A percentile compares a stretch with the other conserved stretches of the same genome.
phyloP scores from a whole-genome alignment of 192 early-diverging fungal genomes.

The Coemansia aciculifera region DNA sequence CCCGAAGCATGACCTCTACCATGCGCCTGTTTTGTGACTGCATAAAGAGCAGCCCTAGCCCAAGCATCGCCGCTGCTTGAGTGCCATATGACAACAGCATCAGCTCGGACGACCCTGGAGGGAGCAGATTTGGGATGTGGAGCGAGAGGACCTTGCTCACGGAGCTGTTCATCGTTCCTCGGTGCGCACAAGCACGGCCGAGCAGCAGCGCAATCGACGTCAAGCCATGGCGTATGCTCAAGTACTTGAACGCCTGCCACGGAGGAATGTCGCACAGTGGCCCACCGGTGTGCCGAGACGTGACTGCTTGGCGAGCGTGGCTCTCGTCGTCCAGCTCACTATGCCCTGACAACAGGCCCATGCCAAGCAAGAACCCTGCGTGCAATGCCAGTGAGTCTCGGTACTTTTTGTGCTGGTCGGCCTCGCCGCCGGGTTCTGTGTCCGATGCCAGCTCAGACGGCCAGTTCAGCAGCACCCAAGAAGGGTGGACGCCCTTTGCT shows the following conservation, averaged over 20 bases:
- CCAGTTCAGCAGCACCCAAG: conserved; percentile 83
- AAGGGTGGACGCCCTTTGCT: conserved; percentile 57
- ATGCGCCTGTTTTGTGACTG: conserved; percentile 67
- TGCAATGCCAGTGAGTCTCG: conserved; percentile 59
- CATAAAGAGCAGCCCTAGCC: conserved; percentile 77
- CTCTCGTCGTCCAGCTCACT: neutral
- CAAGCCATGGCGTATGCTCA: conserved; percentile 66
- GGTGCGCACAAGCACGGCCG: conserved; percentile 69
- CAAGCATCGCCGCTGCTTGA: conserved; percentile 70
- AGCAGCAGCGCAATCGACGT: conserved; percentile 75
- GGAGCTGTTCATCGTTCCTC: conserved; percentile 64
- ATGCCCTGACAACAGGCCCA: conserved; percentile 60
- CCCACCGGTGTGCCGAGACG: conserved; percentile 49
- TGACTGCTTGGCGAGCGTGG: neutral
- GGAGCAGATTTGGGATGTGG: conserved; percentile 73
- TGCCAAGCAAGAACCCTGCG: conserved; percentile 77
- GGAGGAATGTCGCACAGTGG: conserved; percentile 67
- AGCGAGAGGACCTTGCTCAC: conserved; percentile 72
- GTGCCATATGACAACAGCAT: conserved; percentile 63
- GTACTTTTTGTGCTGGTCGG: conserved; percentile 15
- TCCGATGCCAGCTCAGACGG: conserved; percentile 24
- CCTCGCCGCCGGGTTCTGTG: conserved; percentile 9
- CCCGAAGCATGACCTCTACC: conserved; percentile 71
- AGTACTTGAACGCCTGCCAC: conserved; percentile 65
- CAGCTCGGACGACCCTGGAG: conserved; percentile 59